Evolutionary conservation across 139 green algal species (phyloP).

Genomic region (Coelastrella sp.): DNA sequence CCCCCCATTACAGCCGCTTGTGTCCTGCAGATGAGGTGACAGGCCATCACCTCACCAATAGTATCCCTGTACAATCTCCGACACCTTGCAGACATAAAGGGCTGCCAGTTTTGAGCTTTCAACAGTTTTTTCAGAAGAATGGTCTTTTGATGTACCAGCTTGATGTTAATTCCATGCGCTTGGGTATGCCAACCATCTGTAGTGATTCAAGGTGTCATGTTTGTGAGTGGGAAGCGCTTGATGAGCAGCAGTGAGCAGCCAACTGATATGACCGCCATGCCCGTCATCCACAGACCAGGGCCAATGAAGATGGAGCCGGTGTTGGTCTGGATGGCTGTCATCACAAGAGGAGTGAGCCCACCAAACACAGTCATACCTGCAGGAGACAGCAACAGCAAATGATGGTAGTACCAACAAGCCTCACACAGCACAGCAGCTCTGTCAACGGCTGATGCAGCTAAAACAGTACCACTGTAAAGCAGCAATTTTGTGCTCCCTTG

Average conservation of each 20-base stretch:
- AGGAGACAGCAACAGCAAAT: neutral
- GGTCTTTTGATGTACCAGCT: too few species aligned
- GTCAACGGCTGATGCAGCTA: too few species aligned
- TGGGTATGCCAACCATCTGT: neutral
- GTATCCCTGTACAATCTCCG: too few species aligned
- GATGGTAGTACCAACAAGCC: neutral
- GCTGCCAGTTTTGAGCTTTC: too few species aligned
- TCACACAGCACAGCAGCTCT: neutral
- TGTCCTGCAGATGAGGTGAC: too few species aligned
- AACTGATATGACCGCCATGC: slow-evolving; percentile 33
- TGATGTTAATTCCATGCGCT: too few species aligned
- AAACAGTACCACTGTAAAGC: too few species aligned
- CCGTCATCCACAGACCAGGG: slow-evolving; percentile 27
- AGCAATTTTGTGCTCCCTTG: too few species aligned
- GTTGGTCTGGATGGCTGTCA: slow-evolving; percentile 41
- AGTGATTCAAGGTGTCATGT: neutral
- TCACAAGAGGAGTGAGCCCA: slow-evolving; percentile 18
- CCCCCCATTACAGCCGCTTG: too few species aligned
- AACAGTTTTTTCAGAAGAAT: too few species aligned
- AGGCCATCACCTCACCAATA: too few species aligned
- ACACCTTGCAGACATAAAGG: too few species aligned
- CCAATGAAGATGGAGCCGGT: slow-evolving; percentile 31
- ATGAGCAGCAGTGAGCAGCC: slow-evolving; percentile 13
- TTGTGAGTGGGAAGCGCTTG: slow-evolving; percentile 17
- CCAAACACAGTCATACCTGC: slow-evolving; percentile 44